phyloP scores from a whole-genome alignment of 371 early-diverging fungal species.

The Massospora cicadina region DNA sequence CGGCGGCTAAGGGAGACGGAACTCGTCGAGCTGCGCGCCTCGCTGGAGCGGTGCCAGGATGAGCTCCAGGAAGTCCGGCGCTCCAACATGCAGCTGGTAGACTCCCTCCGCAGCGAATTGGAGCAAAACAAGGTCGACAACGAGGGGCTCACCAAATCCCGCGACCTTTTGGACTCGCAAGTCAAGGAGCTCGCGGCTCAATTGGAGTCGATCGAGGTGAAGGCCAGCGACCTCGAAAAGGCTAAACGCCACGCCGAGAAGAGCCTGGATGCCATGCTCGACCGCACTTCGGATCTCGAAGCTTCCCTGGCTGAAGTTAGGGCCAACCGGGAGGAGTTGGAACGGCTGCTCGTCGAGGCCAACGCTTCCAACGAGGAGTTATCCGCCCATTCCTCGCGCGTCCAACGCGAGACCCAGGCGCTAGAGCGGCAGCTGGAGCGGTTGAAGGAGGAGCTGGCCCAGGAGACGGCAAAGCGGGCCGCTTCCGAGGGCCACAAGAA shows the following conservation, averaged over 20 bases:
- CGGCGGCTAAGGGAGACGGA: conserved; percentile 62
- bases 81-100: conserved; percentile 22
- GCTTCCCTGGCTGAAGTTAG: conserved; percentile 23
- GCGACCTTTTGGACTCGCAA: conserved; percentile 28
- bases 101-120: conserved; percentile 34
- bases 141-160: conserved; percentile 26
- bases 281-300: conserved; percentile 26
- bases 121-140: conserved; percentile 40
- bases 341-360: conserved; percentile 26
- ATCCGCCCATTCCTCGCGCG: conserved; percentile 22
- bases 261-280: conserved; percentile 23
- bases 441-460: conserved; percentile 34
- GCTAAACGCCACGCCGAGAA: conserved; percentile 28
- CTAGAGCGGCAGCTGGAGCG: conserved; percentile 29
- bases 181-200: conserved; percentile 26
- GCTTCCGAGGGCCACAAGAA: conserved; percentile 19
- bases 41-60: conserved; percentile 28
- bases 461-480: conserved; percentile 35
- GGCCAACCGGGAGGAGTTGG: conserved; percentile 26
- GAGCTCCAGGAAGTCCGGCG: conserved; percentile 46
- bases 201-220: conserved; percentile 20
- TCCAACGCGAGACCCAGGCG: conserved; percentile 36
- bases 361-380: conserved; percentile 33
- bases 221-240: conserved; percentile 26
- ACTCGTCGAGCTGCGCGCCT: conserved; percentile 34